Evolutionary conservation across 169 alveolate species (phyloP), one percentile per base, ranked within the genome.

Genomic region (Plasmodium billcollinsi): DNA sequence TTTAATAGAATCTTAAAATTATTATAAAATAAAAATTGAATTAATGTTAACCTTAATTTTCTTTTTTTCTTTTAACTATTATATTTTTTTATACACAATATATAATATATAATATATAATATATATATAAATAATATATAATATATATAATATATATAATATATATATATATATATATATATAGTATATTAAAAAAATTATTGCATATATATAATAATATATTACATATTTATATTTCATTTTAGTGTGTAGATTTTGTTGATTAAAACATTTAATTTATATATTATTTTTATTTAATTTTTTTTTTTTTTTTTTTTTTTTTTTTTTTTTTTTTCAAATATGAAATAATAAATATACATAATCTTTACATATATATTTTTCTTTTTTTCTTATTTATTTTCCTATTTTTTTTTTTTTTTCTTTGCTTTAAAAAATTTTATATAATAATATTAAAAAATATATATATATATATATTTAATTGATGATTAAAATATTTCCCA

Each of bases 401-500:
- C 21, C 62, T 15, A 0, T 52, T 12, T 33, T 33, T 33, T 33
- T 33, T 33, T 33, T 33, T 33, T 26, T 50, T 12, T 52, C 18
- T 52, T 52, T 52, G 62, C 62, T 52, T 52, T 52, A 52, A 52
- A 52, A 52, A 52, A 52, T 12, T 52, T 14, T 52, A 52, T 52
- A 52, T 15, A 52, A 11, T 15, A 52, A 52, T 52, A 52, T 52
- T 0, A 52, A 14, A 52, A 52, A 52, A 18, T 56, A 69, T 18
- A 69, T 29, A 67, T 71, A 80, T 52, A 61, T 49, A 75, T 66
- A 62, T 65, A 62, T 49, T 6, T 49, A 65, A 21, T 26, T 26
- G n/a, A 9, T 14, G 29, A 63, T 65, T 14, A 56, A 56, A 15
- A 65, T 43, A 20, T 24, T 75, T 14, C 76, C 21, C 47, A 70